Evolutionary conservation across 805 yeast species (phyloP), one percentile per base, ranked within the genome.

Genomic region (Saccharomyces jurei): DNA sequence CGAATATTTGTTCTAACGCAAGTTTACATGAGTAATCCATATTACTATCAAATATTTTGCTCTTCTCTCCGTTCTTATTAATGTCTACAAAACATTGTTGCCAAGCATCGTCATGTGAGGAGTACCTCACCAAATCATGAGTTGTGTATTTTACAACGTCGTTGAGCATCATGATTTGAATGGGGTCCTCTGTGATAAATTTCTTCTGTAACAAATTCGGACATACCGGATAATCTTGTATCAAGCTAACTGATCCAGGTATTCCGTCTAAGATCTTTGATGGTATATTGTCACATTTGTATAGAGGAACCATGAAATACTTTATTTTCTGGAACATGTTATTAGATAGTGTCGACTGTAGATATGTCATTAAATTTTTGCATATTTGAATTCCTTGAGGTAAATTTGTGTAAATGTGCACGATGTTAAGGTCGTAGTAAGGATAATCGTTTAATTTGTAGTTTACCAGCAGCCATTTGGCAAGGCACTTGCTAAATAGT

Each of bases 381-480:
- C 61, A 56, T 11, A 62, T 52, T 36, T 54, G 28, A n/a, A 65
- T 44, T 10, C 63, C 54, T 29, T 62, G 65, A 10, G 57, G 60
- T 17, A 66, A 55, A 57, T 68, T 65, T 3, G 70, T 66, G 52
- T 60, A 66, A 9, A 67, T 52, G 27, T 60, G 59, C 17, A 65
- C 58, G 27, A 68, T 58, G 52, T 68, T 77, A 49, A 92, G 72
- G 64, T 87, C 90, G 46, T 78, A 75, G 63, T 84, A 83, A 0
- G 91, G 92, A 61, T 81, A 86, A 46, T 79, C 72, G 58, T 84
- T 83, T 60, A 83, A 71, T 67, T 83, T 82, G 66, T 85, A 87
- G 65, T 87, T 84, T 8, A 82, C 84, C 53, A 89, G 70, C 21
- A 91, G 71, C 70, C 89, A 87, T 53, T 91, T 74, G 0, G 97